Conservation (phyloP, 2,329 filamentous ascomycete species). For the Hymenoscyphus repandus region DNA sequence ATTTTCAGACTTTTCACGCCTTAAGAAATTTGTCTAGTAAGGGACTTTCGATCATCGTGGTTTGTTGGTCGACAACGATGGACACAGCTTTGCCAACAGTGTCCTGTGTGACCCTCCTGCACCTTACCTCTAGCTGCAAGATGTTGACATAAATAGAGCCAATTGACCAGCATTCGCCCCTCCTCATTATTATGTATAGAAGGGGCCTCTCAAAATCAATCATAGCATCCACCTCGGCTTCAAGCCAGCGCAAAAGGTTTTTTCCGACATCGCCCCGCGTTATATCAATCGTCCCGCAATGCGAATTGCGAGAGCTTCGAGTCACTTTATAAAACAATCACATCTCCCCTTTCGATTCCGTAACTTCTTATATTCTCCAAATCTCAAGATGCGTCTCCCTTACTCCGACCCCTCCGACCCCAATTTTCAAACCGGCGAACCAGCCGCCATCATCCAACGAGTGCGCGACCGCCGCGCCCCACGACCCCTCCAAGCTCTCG, state of each 20-base stretch:
- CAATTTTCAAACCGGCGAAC: conserved; percentile 39
- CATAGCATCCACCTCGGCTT: neutral
- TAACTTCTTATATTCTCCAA: neutral
- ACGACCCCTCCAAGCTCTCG: conserved; percentile 67
- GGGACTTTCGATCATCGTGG: too few species aligned
- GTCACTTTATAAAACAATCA: neutral
- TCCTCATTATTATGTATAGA: neutral
- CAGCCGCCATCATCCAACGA: conserved; percentile 55
- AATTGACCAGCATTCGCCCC: neutral
- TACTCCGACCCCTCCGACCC: conserved; percentile 51
- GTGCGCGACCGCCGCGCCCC: conserved; percentile 62
- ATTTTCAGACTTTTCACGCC: too few species aligned
- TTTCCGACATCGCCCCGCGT: neutral
- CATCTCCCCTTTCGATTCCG: neutral
- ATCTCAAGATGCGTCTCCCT: conserved; percentile 55
- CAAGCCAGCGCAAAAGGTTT: neutral
- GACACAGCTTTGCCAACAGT: too few species aligned
- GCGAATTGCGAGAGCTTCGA: too few species aligned
- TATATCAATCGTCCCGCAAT: neutral
- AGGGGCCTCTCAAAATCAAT: neutral
- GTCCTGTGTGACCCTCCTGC: too few species aligned
- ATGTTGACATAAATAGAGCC: too few species aligned
- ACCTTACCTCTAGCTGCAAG: too few species aligned
- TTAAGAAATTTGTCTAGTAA: too few species aligned
- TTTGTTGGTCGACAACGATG: too few species aligned